A percentile compares a stretch with the other conserved stretches of the same genome.
Conservation (phyloP, 208 protist species). For the Blechomonas ayalai region DNA sequence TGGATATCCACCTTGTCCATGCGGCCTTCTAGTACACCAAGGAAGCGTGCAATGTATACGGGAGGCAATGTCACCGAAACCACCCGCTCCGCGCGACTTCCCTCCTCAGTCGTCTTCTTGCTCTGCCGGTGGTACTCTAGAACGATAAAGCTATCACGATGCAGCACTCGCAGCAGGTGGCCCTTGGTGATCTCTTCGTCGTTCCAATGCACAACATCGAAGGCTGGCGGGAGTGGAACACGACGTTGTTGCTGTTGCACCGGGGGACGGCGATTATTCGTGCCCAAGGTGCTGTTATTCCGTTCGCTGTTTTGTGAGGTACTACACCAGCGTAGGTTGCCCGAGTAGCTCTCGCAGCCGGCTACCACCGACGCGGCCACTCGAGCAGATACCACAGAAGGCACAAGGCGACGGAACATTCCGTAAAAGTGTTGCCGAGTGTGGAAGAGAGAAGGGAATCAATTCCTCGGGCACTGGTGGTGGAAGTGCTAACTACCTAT, state of each 20-base stretch:
- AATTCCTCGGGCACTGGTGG: too few species aligned
- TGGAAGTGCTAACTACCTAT: too few species aligned
- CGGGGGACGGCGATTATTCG: conserved; percentile 6
- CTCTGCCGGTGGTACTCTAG: conserved; percentile 75
- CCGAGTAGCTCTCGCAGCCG: too few species aligned
- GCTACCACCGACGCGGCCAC: too few species aligned
- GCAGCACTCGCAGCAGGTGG: conserved; percentile 63
- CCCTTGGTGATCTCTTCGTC: conserved; percentile 54
- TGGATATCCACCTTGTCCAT: conserved; percentile 60
- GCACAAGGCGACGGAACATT: too few species aligned
- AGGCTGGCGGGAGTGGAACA: conserved; percentile 46
- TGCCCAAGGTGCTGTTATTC: conserved; percentile 2
- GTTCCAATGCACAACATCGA: conserved; percentile 85
- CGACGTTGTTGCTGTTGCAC: conserved; percentile 15
- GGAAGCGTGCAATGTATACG: conserved; percentile 79
- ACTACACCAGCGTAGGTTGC: too few species aligned
- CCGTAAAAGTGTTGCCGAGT: too few species aligned
- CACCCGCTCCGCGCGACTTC: conserved; percentile 46
- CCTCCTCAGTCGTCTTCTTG: conserved; percentile 7
- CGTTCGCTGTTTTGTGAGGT: too few species aligned
- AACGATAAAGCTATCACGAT: conserved; percentile 72
- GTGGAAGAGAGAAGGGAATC: too few species aligned
- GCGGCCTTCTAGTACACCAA: conserved; percentile 77
- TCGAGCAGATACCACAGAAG: too few species aligned
- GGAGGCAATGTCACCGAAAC: conserved; percentile 72